Evolutionary conservation across 768 basidiomycete genomes (phyloP), one percentile per base, ranked within the genome.

Genomic region (Macrocybe gigantea): DNA sequence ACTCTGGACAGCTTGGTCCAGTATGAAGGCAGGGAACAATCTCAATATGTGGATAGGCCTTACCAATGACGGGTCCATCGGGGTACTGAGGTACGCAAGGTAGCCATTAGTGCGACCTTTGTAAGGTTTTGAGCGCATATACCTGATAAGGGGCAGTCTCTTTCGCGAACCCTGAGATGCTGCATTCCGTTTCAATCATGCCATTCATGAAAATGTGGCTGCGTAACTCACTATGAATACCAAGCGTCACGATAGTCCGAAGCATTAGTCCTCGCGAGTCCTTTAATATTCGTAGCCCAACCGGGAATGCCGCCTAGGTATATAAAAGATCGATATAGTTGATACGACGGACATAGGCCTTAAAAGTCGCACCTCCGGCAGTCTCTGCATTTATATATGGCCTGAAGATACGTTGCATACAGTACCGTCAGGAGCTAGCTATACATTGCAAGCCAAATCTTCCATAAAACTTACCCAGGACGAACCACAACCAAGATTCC

Each of bases 401-500:
- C 5, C 66, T 67, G 14, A 11, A 22, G 9, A 37, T 35, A 11
- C 32, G 14, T 32, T n/a, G 13, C 10, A 7, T 8, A 7, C 4
- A 22, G 22, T 22, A 22, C 22, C 22, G 22, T 22, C 22, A 22
- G 22, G 4, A 22, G 22, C 1, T 22, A 4, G 4, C 22, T 22
- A 22, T 22, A 22, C 22, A 22, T 22, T 22, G 22, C 22, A 22
- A 22, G 22, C 22, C 22, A 4, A 22, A 2, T 22, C 22, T 22
- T 22, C 22, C 22, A 43, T 32, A 5, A 6, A 44, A 60, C 64
- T 53, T 57, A 68, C 83, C 83, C 85, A 5, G 85, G 85, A 29
- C 84, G 74, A n/a, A 84, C 74, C 32, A 85, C 70, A 35, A 85
- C 72, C 62, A 78, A 78, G 2, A 87, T 62, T 1, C 84, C 84